These are phyloP conservation scores for Pythium biforme DNA, from an alignment of 352 stramenopile genomes.

Conservation along the genomic window DNA sequence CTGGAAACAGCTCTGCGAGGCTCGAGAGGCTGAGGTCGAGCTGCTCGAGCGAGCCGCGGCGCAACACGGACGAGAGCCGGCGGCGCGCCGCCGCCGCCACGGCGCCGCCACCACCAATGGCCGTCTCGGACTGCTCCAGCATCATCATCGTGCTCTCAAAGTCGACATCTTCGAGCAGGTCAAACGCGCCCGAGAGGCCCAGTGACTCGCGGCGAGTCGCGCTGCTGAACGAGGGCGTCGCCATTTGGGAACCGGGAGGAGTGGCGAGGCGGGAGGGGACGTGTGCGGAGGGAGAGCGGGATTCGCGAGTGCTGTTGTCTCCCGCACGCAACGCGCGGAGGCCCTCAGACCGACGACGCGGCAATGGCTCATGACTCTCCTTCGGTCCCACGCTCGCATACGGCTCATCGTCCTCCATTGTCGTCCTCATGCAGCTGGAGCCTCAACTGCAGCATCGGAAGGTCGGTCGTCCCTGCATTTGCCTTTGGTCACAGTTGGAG, in stretches of 20 bases:
- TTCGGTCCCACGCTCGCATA: too few species aligned
- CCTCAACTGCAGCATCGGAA: too few species aligned
- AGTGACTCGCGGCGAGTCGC: conserved; percentile 36
- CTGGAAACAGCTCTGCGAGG: conserved; percentile 48
- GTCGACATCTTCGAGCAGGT: conserved; percentile 59
- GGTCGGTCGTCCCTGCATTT: conserved; percentile 3
- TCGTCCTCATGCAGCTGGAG: not conserved
- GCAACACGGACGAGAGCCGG: conserved; percentile 21
- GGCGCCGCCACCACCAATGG: not conserved
- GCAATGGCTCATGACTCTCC: too few species aligned
- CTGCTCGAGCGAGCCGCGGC: conserved; percentile 36
- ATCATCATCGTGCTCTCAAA: conserved; percentile 71
- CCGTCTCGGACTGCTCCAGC: conserved; percentile 30
- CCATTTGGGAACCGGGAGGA: not conserved
- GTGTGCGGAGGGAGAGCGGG: conserved; percentile 11
- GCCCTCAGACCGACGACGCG: too few species aligned
- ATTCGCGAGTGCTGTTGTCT: conserved; percentile 16
- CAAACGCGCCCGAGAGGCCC: conserved; percentile 40
- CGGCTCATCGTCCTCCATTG: not conserved
- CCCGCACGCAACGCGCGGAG: not conserved
- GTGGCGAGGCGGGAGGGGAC: not conserved
- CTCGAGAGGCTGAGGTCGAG: conserved; percentile 45
- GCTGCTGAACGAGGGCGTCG: not conserved
- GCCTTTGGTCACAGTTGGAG: not conserved
- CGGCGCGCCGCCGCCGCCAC: not conserved